Percentiles rank a stretch among this genome's conserved stretches.
phyloP scores from a whole-genome alignment of 129 eudicot genomes.

The Ambrosia artemisiifolia region DNA sequence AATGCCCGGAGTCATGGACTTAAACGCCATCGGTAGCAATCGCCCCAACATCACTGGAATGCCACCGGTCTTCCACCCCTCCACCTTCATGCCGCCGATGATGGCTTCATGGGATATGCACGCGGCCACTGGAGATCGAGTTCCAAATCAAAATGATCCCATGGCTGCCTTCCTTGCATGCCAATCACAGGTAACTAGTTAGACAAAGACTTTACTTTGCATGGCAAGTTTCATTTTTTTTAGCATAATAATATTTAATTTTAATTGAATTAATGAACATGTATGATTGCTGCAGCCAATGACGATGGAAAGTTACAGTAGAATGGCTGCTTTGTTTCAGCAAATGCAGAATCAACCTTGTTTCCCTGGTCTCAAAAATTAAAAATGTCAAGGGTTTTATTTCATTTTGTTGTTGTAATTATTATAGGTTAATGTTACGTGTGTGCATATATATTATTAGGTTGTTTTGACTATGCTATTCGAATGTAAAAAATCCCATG shows the following conservation, averaged over 20 bases:
- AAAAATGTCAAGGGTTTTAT: not conserved
- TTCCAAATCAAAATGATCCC: conserved; percentile 37
- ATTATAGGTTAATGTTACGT: not conserved
- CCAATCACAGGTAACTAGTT: conserved; percentile 51
- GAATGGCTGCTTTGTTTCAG: conserved; percentile 77
- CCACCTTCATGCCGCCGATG: conserved; percentile 44
- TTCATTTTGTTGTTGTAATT: not conserved
- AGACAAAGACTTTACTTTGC: not conserved
- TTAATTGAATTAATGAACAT: not conserved
- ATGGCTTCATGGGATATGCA: conserved; percentile 45
- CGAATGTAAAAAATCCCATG: not conserved
- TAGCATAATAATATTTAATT: not conserved
- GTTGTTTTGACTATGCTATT: not conserved
- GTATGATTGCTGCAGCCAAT: conserved; percentile 52
- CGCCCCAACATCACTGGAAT: conserved; percentile 32
- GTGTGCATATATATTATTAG: not conserved
- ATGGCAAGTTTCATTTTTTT: not conserved
- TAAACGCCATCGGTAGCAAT: conserved; percentile 35
- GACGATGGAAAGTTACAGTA: conserved; percentile 65
- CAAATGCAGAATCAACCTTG: conserved; percentile 50
- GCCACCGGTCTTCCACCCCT: conserved; percentile 43
- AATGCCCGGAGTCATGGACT: conserved; percentile 61
- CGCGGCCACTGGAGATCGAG: conserved; percentile 21
- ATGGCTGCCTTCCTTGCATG: conserved; percentile 63
- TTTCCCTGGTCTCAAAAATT: conserved; percentile 25